Percentiles rank a stretch among this genome's conserved stretches.
Conservation (phyloP, 345 rosid species). For the Reutealis trisperma region DNA sequence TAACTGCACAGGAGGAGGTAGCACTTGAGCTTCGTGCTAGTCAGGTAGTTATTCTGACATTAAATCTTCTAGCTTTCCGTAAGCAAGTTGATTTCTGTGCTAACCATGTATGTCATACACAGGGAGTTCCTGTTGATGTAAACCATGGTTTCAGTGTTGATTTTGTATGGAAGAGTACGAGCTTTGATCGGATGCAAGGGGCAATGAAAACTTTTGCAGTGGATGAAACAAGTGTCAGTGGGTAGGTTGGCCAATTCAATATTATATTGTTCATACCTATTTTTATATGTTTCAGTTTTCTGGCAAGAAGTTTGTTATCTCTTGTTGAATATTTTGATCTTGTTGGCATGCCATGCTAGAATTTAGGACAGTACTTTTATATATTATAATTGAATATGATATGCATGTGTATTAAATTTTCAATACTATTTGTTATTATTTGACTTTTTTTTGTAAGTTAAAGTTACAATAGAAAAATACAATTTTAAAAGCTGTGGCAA, state of each 20-base stretch:
- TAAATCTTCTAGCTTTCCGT: slow-evolving; percentile 6
- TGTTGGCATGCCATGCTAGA: neutral
- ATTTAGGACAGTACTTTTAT: neutral
- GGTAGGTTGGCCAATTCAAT: slow-evolving; percentile 43
- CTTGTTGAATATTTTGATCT: neutral
- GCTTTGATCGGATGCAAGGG: slow-evolving; percentile 99
- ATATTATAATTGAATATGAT: no score
- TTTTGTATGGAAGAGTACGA: slow-evolving; percentile 99
- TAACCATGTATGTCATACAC: slow-evolving; percentile 24
- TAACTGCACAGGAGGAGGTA: slow-evolving; percentile 97
- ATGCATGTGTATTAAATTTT: no score
- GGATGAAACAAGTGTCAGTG: slow-evolving; percentile 99
- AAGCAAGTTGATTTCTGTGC: slow-evolving; percentile 2
- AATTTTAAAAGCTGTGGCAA: no score
- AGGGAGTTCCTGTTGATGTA: slow-evolving; percentile 96
- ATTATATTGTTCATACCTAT: neutral
- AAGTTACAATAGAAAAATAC: no score
- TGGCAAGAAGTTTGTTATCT: neutral
- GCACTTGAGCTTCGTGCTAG: slow-evolving; percentile 99
- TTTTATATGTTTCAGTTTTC: neutral
- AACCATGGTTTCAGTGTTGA: slow-evolving; percentile 97
- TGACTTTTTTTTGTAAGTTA: no score
- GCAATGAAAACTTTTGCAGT: slow-evolving; percentile 99
- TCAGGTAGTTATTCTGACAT: slow-evolving; percentile 58
- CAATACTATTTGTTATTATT: no score